Percentiles rank a stretch among this genome's conserved stretches.
Evolutionary conservation across 495 filamentous ascomycete genomes (phyloP).

Genomic region (Hyaloscypha finlandica): DNA sequence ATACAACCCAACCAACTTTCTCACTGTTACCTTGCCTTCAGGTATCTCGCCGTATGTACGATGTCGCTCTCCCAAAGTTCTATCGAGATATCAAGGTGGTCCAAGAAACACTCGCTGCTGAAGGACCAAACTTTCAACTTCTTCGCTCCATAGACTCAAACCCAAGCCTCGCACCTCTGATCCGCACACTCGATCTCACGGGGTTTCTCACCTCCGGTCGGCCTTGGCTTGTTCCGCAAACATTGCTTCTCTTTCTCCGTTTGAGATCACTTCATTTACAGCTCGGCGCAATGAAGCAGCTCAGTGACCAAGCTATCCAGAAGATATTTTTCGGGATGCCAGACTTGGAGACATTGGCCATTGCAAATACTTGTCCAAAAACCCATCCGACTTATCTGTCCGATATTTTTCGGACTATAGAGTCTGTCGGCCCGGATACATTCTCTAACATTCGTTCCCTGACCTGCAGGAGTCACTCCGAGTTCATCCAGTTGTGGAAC

Average conservation of each 20-base stretch:
- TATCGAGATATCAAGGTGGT: neutral
- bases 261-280: neutral
- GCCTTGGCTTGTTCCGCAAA: neutral
- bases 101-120: neutral
- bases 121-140: neutral
- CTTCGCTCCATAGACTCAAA: neutral
- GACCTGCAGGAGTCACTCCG: neutral
- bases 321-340: neutral
- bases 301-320: neutral
- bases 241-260: neutral
- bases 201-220: neutral
- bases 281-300: neutral
- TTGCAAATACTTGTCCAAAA: neutral
- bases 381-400: neutral
- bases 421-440: neutral
- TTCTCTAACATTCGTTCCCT: neutral
- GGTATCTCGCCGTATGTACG: neutral
- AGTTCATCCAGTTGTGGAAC: neutral
- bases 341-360: neutral
- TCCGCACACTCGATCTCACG: neutral
- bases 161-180: neutral
- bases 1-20: neutral
- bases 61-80: neutral
- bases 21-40: neutral
- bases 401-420: neutral